Evolutionary conservation across 371 early-diverging fungal species (phyloP).

Genomic region (Lichtheimia corymbifera): DNA sequence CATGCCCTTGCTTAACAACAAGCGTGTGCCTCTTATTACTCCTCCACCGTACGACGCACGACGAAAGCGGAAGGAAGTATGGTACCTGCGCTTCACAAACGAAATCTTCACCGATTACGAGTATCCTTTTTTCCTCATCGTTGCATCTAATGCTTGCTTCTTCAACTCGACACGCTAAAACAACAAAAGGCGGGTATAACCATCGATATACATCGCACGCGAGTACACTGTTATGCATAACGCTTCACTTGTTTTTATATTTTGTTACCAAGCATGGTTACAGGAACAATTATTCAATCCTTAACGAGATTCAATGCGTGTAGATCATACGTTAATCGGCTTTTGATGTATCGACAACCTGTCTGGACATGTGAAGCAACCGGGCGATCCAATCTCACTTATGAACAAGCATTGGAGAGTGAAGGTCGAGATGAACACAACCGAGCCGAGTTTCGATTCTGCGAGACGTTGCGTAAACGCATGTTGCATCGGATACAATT

Average conservation of each 20-base stretch:
- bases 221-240: too few species aligned
- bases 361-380: slow-evolving; percentile 81
- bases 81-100: slow-evolving; percentile 81
- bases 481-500: slow-evolving; percentile 68
- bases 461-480: slow-evolving; percentile 58
- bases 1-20: slow-evolving; percentile 47
- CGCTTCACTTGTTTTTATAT: background rate
- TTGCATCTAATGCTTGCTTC: background rate
- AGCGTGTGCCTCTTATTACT: slow-evolving; percentile 31
- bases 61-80: slow-evolving; percentile 59
- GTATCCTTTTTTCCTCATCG: slow-evolving; percentile 50
- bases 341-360: slow-evolving; percentile 68
- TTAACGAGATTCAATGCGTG: slow-evolving; percentile 5
- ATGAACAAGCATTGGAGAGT: slow-evolving; percentile 82
- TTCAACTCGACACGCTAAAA: too few species aligned
- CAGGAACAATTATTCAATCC: background rate
- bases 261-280: background rate
- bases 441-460: slow-evolving; percentile 62
- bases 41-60: slow-evolving; percentile 42
- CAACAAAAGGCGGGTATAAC: too few species aligned
- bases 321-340: slow-evolving; percentile 76
- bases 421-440: slow-evolving; percentile 59
- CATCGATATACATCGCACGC: too few species aligned
- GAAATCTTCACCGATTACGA: slow-evolving; percentile 86
- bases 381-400: slow-evolving; percentile 75